These are phyloP conservation scores for Cyclotella atomus DNA, from an alignment of 108 stramenopile species.

Conservation along the genomic window DNA sequence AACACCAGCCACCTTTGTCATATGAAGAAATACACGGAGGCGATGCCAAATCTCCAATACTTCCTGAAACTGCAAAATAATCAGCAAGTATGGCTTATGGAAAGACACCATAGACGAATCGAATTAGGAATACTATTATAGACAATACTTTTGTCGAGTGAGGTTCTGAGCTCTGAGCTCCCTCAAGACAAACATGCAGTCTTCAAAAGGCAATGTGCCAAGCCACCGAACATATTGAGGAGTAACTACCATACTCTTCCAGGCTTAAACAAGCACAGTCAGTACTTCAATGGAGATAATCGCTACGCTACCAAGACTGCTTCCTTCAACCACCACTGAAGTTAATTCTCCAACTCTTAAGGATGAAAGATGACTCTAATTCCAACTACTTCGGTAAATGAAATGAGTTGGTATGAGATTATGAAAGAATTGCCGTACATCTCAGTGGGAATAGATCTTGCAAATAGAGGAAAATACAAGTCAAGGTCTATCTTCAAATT, in stretches of 20 bases:
- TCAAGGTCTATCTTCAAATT: not conserved
- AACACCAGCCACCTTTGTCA: constrained; percentile 51
- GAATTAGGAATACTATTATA: no score
- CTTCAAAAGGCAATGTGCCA: not conserved
- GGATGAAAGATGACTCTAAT: constrained; percentile 12
- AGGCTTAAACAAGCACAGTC: no score
- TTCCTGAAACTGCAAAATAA: not conserved
- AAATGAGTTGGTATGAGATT: constrained; percentile 1
- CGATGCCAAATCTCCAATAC: constrained; percentile 29
- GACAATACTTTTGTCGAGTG: not conserved
- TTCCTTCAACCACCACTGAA: not conserved
- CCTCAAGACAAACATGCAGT: not conserved
- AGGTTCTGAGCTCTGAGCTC: not conserved
- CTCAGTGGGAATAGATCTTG: constrained; percentile 5
- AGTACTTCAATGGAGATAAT: no score
- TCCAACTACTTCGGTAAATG: not conserved
- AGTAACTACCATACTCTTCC: not conserved
- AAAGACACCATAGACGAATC: constrained; percentile 4
- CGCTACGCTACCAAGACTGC: not conserved
- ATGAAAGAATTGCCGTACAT: not conserved
- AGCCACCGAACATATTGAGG: not conserved
- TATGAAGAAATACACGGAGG: constrained; percentile 52
- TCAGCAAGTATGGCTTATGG: not conserved
- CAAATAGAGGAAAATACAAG: no score
- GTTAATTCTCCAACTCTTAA: constrained; percentile 9